Evolutionary conservation across 441 rosid genomes (phyloP).

Genomic region (Raphanus hybrid): DNA sequence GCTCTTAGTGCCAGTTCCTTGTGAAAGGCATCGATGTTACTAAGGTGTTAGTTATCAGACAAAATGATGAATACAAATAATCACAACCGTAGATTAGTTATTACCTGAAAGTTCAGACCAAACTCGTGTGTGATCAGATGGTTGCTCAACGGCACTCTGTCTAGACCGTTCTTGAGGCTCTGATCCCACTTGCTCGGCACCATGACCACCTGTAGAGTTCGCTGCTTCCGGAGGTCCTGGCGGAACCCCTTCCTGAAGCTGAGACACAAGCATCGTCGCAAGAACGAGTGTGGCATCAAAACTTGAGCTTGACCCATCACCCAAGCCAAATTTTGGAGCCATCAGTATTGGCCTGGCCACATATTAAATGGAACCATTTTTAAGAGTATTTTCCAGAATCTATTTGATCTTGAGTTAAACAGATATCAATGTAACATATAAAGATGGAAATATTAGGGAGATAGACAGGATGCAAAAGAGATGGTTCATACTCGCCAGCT

Average conservation of each 20-base stretch:
- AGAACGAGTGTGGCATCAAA: slow-evolving; percentile 91
- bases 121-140: slow-evolving; percentile 83
- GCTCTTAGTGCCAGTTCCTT: slow-evolving; percentile 80
- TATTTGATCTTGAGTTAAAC: neutral
- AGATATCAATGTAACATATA: slow-evolving; percentile 7
- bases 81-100: slow-evolving; percentile 18
- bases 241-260: slow-evolving; percentile 69
- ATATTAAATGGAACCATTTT: slow-evolving; percentile 5
- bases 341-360: slow-evolving; percentile 78
- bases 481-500: slow-evolving; percentile 78
- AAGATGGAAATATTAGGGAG: neutral
- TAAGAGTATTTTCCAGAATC: neutral
- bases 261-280: slow-evolving; percentile 87
- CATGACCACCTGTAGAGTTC: slow-evolving; percentile 46
- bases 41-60: slow-evolving; percentile 32
- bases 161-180: slow-evolving; percentile 59
- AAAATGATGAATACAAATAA: neutral
- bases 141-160: slow-evolving; percentile 60
- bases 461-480: neutral
- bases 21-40: slow-evolving; percentile 17
- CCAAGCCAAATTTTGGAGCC: slow-evolving; percentile 86
- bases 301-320: slow-evolving; percentile 71
- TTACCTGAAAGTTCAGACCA: slow-evolving; percentile 94
- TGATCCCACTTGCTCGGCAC: slow-evolving; percentile 47
- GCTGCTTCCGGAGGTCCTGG: slow-evolving; percentile 54